A percentile compares a stretch with the other conserved stretches of the same genome.
These are phyloP conservation scores for Cyberlindnera sargentensis DNA, from an alignment of 805 yeast species.

Conservation along the genomic window DNA sequence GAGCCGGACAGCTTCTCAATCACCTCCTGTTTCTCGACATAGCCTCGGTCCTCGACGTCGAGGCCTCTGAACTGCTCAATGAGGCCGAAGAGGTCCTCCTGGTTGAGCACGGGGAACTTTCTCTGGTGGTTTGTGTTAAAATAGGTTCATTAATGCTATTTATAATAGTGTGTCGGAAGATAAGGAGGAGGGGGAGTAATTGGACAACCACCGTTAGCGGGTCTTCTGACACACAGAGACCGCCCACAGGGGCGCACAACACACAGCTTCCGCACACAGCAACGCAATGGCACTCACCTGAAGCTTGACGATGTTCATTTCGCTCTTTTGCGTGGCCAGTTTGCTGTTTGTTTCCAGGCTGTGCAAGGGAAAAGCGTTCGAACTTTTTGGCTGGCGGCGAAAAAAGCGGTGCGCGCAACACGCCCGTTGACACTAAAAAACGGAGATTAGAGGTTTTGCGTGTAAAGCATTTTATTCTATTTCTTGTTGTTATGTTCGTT, in stretches of 20 bases:
- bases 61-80: slow-evolving; percentile 83
- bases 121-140: slow-evolving; percentile 32
- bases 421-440: too few relatives aligned
- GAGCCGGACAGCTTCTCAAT: slow-evolving; percentile 73
- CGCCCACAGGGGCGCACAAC: background rate
- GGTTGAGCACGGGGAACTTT: slow-evolving; percentile 80
- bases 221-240: too few relatives aligned
- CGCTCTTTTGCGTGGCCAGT: background rate
- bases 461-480: background rate
- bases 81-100: slow-evolving; percentile 77
- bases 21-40: slow-evolving; percentile 86
- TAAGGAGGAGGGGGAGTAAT: background rate
- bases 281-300: slow-evolving; percentile 36
- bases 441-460: too few relatives aligned
- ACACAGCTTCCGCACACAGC: background rate
- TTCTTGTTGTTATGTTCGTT: background rate
- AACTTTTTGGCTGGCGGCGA: too few relatives aligned
- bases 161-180: background rate
- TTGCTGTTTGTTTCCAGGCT: too few relatives aligned
- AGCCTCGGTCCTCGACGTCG: slow-evolving; percentile 89
- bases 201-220: too few relatives aligned
- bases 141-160: too few relatives aligned
- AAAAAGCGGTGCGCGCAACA: too few relatives aligned
- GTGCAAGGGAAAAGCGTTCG: too few relatives aligned
- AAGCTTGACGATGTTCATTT: slow-evolving; percentile 58